These are phyloP conservation scores for Ceratocystis lukuohia DNA, from an alignment of 2,329 filamentous ascomycete species.

Conservation along the genomic window DNA sequence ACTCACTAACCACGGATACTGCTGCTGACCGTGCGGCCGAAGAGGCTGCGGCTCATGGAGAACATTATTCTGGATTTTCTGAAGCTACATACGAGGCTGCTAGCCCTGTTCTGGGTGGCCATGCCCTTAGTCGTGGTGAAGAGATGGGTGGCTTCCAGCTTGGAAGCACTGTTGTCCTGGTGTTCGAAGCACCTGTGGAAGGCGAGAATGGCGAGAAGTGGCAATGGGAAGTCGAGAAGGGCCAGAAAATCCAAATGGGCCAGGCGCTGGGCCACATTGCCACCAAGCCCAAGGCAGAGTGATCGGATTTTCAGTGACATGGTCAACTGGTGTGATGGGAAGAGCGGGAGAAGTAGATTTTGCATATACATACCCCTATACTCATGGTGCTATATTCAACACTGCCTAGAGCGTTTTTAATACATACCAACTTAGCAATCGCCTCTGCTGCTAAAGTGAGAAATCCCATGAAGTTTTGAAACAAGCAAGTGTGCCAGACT, in stretches of 20 bases:
- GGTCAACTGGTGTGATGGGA: background rate
- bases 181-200: slow-evolving; percentile 79
- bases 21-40: slow-evolving; percentile 77
- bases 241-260: slow-evolving; percentile 78
- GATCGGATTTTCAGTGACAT: background rate
- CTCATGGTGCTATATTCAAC: slow-evolving; percentile 3
- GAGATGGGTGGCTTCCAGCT: slow-evolving; percentile 98
- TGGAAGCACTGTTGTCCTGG: slow-evolving; percentile 84
- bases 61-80: slow-evolving; percentile 78
- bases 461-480: background rate
- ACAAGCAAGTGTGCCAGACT: too few relatives aligned
- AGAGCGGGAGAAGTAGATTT: background rate
- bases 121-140: slow-evolving; percentile 74
- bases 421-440: background rate
- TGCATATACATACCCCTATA: slow-evolving; percentile 1
- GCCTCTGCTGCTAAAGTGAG: background rate
- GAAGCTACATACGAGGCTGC: slow-evolving; percentile 80
- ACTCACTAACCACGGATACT: slow-evolving; percentile 83
- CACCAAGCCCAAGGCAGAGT: slow-evolving; percentile 29
- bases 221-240: slow-evolving; percentile 76
- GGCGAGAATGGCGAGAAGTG: slow-evolving; percentile 33
- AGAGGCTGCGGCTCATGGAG: slow-evolving; percentile 58
- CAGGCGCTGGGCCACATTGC: slow-evolving; percentile 68
- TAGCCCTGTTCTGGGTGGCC: slow-evolving; percentile 63
- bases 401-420: slow-evolving; percentile 1